Conservation (phyloP, 2,329 filamentous ascomycete species). For the Drechslerella coelobrocha region DNA sequence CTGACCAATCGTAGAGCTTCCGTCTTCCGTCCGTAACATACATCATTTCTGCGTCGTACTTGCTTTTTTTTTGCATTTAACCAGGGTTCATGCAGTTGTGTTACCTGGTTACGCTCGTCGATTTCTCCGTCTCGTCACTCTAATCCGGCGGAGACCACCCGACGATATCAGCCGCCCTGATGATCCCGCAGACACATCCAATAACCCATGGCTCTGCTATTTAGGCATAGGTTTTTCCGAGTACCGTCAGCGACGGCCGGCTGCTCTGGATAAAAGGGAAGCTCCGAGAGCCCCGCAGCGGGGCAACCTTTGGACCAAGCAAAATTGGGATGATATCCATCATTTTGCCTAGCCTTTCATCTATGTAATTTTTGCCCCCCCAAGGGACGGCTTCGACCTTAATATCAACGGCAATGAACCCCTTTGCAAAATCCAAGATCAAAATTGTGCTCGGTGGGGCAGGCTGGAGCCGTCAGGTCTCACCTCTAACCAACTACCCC, state of each 20-base stretch:
- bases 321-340: too few species aligned
- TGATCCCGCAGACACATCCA: neutral
- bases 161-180: conserved; percentile 9
- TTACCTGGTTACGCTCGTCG: neutral
- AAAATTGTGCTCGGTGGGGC: conserved; percentile 38
- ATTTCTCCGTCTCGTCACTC: conserved; percentile 17
- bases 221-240: conserved; percentile 46
- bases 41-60: neutral
- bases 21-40: neutral
- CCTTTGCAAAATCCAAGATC: conserved; percentile 31
- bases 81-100: too few species aligned
- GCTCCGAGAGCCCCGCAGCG: conserved; percentile 30
- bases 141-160: conserved; percentile 32
- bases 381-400: conserved; percentile 17
- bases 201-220: conserved; percentile 8
- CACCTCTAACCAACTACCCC: neutral
- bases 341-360: too few species aligned
- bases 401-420: conserved; percentile 28
- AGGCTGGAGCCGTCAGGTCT: conserved; percentile 46
- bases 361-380: too few species aligned
- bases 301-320: conserved; percentile 5
- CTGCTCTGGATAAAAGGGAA: conserved; percentile 32
- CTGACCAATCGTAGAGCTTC: too few species aligned
- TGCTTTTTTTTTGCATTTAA: too few species aligned
- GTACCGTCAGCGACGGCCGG: conserved; percentile 17